Evolutionary conservation across 495 filamentous ascomycete species (phyloP).

Genomic region (Pseudoneurospora amorphoporcata): DNA sequence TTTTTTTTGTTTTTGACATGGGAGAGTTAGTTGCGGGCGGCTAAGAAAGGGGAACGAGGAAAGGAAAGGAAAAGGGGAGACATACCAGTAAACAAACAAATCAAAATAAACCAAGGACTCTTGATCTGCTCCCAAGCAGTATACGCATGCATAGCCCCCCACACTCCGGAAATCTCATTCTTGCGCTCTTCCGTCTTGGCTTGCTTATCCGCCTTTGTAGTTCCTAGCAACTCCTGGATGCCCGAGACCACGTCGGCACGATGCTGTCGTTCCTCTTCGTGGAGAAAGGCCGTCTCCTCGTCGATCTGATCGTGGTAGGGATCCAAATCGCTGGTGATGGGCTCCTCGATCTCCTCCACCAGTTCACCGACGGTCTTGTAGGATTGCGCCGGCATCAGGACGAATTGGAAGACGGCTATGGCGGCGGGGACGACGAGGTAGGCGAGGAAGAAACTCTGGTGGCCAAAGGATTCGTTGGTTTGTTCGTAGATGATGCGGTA

Average conservation of each 20-base stretch:
- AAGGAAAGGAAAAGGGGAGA: background rate
- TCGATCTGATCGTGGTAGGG: conserved; percentile 54
- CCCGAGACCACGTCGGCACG: conserved; percentile 61
- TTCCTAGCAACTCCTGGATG: conserved; percentile 62
- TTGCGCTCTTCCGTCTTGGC: conserved; percentile 44
- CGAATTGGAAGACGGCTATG: conserved; percentile 59
- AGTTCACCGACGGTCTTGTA: conserved; percentile 88
- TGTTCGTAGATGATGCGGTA: conserved; percentile 67
- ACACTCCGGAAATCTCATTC: conserved; percentile 62
- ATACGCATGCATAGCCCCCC: conserved; percentile 76
- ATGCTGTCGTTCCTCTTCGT: conserved; percentile 51
- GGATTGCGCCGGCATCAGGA: conserved; percentile 65
- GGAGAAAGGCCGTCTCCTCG: conserved; percentile 47
- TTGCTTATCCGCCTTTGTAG: conserved; percentile 46
- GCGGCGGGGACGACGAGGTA: conserved; percentile 68
- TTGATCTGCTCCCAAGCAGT: conserved; percentile 64
- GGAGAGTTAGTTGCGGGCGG: background rate
- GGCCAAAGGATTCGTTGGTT: conserved; percentile 48
- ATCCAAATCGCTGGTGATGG: conserved; percentile 6
- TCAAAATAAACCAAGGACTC: conserved; percentile 79
- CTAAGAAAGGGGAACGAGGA: background rate
- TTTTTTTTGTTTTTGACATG: conserved; percentile 8
- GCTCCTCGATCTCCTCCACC: conserved; percentile 56
- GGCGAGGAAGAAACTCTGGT: conserved; percentile 60
- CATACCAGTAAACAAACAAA: conserved; percentile 64